phyloP scores from a whole-genome alignment of 768 basidiomycete genomes.

The Nidula microcarpa region DNA sequence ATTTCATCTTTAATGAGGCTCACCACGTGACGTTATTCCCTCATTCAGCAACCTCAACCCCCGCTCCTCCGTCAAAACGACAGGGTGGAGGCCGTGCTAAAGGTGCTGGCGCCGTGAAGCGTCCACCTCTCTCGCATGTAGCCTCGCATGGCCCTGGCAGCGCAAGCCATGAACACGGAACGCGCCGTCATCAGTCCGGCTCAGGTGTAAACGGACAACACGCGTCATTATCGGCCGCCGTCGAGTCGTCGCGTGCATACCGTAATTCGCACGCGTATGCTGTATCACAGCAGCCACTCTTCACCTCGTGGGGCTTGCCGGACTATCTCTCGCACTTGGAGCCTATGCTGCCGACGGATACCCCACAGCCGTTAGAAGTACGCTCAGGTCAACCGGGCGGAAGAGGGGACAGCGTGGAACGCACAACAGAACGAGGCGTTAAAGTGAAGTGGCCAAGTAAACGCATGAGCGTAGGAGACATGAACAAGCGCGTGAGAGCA shows the following conservation, averaged over 20 bases:
- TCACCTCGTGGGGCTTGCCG: constrained; percentile 87
- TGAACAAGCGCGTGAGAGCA: constrained; percentile 91
- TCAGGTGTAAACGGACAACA: constrained; percentile 28
- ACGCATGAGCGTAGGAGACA: constrained; percentile 93
- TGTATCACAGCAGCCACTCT: constrained; percentile 72
- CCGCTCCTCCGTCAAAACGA: constrained; percentile 26
- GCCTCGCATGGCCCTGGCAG: constrained; percentile 22
- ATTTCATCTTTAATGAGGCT: neutral
- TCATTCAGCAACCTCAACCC: neutral
- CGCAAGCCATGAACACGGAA: constrained; percentile 39
- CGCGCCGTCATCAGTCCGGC: constrained; percentile 45
- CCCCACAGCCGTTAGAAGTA: constrained; percentile 73
- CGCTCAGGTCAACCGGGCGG: constrained; percentile 31
- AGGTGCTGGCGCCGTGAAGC: constrained; percentile 32
- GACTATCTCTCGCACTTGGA: constrained; percentile 90
- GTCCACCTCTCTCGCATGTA: constrained; percentile 27
- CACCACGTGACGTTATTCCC: constrained; percentile 3
- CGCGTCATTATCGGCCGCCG: constrained; percentile 31
- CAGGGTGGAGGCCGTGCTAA: constrained; percentile 34
- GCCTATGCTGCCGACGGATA: constrained; percentile 74
- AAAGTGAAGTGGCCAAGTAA: constrained; percentile 93
- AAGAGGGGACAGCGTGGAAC: constrained; percentile 54
- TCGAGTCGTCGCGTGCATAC: constrained; percentile 64
- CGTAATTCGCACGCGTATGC: constrained; percentile 79
- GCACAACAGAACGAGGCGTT: constrained; percentile 70